These are phyloP conservation scores for Graphilbum fragrans DNA, from an alignment of 2,329 filamentous ascomycete species.

Conservation along the genomic window DNA sequence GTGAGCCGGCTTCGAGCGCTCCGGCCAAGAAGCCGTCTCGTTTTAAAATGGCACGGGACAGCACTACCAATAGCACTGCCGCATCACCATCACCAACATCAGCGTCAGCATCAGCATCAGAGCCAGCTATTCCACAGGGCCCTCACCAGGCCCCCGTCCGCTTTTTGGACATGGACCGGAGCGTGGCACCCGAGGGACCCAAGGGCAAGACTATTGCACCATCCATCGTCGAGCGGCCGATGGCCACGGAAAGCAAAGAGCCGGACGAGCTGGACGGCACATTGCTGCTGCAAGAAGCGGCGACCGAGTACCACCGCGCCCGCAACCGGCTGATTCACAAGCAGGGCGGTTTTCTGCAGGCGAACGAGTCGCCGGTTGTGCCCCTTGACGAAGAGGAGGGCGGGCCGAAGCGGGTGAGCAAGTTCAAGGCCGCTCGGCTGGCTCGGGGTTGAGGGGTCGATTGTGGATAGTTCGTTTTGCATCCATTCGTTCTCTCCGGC, in stretches of 20 bases:
- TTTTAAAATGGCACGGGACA: conserved; percentile 32
- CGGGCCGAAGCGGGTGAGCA: conserved; percentile 51
- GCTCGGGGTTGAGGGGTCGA: conserved; percentile 30
- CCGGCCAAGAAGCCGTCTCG: conserved; percentile 32
- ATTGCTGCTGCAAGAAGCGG: conserved; percentile 64
- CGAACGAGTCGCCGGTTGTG: conserved; percentile 55
- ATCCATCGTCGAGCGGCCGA: conserved; percentile 42
- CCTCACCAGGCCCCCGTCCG: conserved; percentile 30
- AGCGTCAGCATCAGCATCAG: conserved; percentile 13
- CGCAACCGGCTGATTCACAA: conserved; percentile 74
- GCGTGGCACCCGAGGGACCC: conserved; percentile 26
- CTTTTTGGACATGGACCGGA: conserved; percentile 24
- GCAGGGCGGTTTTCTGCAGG: conserved; percentile 68
- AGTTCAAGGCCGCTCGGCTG: conserved; percentile 61
- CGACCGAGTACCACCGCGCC: conserved; percentile 69
- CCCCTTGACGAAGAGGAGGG: conserved; percentile 57
- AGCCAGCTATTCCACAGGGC: conserved; percentile 20
- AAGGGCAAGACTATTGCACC: conserved; percentile 46
- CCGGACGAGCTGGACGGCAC: conserved; percentile 61
- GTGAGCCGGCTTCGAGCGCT: background rate
- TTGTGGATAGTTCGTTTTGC: too few species aligned
- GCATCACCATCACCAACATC: conserved; percentile 12
- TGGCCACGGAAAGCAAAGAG: conserved; percentile 18
- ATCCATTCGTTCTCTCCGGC: too few species aligned
- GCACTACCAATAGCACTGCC: background rate